phyloP scores from a whole-genome alignment of 129 eudicot genomes.

The Cynara cardunculus region DNA sequence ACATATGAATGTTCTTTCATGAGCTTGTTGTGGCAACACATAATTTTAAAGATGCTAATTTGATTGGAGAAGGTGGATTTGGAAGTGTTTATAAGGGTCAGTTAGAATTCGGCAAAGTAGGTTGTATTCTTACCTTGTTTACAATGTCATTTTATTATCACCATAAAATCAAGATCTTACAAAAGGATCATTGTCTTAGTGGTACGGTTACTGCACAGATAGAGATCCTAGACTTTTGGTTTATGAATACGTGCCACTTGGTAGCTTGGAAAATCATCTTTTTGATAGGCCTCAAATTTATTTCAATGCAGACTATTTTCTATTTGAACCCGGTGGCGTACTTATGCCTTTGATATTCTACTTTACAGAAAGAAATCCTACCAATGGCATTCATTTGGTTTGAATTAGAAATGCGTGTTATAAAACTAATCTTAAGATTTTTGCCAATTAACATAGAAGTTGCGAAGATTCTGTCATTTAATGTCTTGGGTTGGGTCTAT shows the following conservation, averaged over 20 bases:
- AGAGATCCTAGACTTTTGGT: conserved; percentile 84
- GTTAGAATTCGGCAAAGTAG: conserved; percentile 65
- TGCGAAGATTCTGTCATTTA: not conserved
- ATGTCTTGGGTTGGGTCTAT: not conserved
- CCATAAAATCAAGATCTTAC: not conserved
- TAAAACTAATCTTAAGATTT: not conserved
- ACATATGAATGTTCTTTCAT: too few relatives aligned
- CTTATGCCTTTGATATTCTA: too few relatives aligned
- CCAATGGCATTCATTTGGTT: not conserved
- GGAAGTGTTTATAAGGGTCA: conserved; percentile 89
- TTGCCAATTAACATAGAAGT: not conserved
- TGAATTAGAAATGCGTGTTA: not conserved
- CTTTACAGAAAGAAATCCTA: not conserved
- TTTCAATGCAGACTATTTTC: not conserved
- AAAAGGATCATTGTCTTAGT: too few relatives aligned
- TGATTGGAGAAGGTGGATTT: conserved; percentile 91
- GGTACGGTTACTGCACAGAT: conserved; percentile 91
- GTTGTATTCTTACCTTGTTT: not conserved
- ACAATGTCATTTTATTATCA: not conserved
- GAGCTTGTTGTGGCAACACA: conserved; percentile 79
- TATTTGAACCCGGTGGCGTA: not conserved
- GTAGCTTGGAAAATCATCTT: conserved; percentile 85
- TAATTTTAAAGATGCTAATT: conserved; percentile 75
- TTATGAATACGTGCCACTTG: conserved; percentile 82
- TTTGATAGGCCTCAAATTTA: conserved; percentile 45